Evolutionary conservation across 371 early-diverging fungal genomes (phyloP).

Genomic region (Lichtheimia corymbifera): DNA sequence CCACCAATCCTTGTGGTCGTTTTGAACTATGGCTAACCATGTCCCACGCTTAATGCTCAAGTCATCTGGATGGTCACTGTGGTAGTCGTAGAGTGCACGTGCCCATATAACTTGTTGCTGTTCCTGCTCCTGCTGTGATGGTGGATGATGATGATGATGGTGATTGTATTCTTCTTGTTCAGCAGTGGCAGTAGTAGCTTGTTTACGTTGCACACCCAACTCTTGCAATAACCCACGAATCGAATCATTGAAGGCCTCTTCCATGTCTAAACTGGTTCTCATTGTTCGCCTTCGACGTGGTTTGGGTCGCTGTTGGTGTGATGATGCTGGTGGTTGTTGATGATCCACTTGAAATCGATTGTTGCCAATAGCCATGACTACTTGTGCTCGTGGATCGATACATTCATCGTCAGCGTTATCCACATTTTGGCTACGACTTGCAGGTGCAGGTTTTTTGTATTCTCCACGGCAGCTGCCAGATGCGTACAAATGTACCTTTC

Average conservation of each 20-base stretch:
- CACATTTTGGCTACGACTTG: neutral
- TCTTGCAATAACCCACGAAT: constrained; percentile 24
- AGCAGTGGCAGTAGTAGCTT: neutral
- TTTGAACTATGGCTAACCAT: constrained; percentile 71
- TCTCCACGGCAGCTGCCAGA: neutral
- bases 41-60: constrained; percentile 75
- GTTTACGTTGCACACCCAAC: constrained; percentile 20
- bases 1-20: constrained; percentile 75
- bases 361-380: constrained; percentile 54
- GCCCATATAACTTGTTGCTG: constrained; percentile 49
- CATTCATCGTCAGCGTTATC: constrained; percentile 25
- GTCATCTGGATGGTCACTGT: constrained; percentile 77
- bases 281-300: neutral
- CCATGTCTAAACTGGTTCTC: constrained; percentile 1
- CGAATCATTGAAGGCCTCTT: constrained; percentile 19
- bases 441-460: constrained; percentile 17
- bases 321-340: constrained; percentile 22
- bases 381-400: constrained; percentile 50
- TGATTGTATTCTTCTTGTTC: neutral
- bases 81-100: constrained; percentile 82
- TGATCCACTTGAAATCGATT: constrained; percentile 55
- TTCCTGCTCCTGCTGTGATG: constrained; percentile 15
- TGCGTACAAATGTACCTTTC: neutral
- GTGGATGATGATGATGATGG: constrained; percentile 13
- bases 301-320: constrained; percentile 5